Percentiles rank a stretch among this genome's conserved stretches.
phyloP scores from a whole-genome alignment of 352 stramenopile genomes.

The Phytophthora litchii region DNA sequence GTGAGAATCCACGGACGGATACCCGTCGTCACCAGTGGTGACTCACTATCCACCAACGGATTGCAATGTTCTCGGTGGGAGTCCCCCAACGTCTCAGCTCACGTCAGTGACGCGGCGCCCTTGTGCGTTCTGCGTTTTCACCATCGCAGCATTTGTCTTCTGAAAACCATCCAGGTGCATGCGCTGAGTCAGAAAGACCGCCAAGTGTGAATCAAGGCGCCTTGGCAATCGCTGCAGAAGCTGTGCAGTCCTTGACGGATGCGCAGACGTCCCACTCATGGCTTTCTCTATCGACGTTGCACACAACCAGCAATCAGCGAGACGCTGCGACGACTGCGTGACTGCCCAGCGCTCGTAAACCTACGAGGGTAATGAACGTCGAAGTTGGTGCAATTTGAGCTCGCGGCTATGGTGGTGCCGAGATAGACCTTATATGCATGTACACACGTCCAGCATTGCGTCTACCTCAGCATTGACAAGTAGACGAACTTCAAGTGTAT shows the following conservation, averaged over 20 bases:
- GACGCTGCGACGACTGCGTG: background rate
- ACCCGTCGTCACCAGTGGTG: too few species aligned
- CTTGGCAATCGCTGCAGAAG: background rate
- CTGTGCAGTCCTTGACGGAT: conserved; percentile 5
- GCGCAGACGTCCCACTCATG: conserved; percentile 9
- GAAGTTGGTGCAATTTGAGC: too few species aligned
- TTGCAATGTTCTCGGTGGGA: background rate
- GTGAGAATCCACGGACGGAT: too few species aligned
- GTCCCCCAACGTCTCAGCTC: conserved; percentile 4
- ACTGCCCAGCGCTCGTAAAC: too few species aligned
- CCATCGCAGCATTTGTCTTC: background rate
- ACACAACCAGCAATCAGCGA: conserved; percentile 22
- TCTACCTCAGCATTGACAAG: conserved; percentile 8
- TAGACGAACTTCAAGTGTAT: conserved; percentile 20
- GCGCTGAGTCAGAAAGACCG: conserved; percentile 5
- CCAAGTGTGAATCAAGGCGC: conserved; percentile 4
- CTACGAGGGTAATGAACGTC: too few species aligned
- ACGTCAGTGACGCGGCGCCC: conserved; percentile 7
- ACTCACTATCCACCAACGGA: too few species aligned
- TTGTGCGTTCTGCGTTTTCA: background rate
- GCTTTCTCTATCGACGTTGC: conserved; percentile 15
- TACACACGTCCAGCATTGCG: background rate
- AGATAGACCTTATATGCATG: too few species aligned
- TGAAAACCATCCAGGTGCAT: conserved; percentile 7
- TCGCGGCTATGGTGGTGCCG: too few species aligned